Evolutionary conservation across 306 rosid genomes (phyloP), one percentile per base, ranked within the genome.

Genomic region (Senna tora): DNA sequence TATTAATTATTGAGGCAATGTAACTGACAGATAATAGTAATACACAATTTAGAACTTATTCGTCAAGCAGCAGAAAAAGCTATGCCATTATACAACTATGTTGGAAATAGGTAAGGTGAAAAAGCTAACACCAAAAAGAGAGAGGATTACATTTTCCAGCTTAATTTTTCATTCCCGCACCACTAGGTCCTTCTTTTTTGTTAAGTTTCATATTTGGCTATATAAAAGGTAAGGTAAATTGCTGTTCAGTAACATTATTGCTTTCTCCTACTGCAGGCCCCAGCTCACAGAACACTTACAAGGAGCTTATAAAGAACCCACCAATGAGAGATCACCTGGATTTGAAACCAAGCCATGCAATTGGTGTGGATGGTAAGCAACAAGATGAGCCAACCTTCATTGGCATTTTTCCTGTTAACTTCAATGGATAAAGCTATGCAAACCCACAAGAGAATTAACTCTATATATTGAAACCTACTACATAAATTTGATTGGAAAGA

Each of bases 61-160:
- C 36, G 38, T 58, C 19, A 19, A 21, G 50, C 22, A 76, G 28
- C 43, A 65, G 65, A 65, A n/a, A n/a, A n/a, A n/a, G n/a, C n/a
- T n/a, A n/a, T n/a, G n/a, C n/a, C n/a, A n/a, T n/a, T n/a, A n/a
- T n/a, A n/a, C n/a, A n/a, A n/a, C n/a, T 39, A 32, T 58, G 7
- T 38, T n/a, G 15, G n/a, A 59, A 15, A 36, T 5, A 61, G 38
- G 52, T 60, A 33, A n/a, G 52, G 51, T 3, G 25, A 66, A 65
- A 65, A 54, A 20, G 42, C 21, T 10, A 4, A 51, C 20, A 36
- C 25, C 39, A 50, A 54, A 38, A 62, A 68, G 49, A 36, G 20
- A 3, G 46, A 46, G 13, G 47, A 59, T 46, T 45, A n/a, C 46
- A 32, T 58, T 52, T 17, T 20, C 47, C 45, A 72, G 45, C 34